phyloP scores from a whole-genome alignment of 257 asterid genomes.

The Echites panduratus region DNA sequence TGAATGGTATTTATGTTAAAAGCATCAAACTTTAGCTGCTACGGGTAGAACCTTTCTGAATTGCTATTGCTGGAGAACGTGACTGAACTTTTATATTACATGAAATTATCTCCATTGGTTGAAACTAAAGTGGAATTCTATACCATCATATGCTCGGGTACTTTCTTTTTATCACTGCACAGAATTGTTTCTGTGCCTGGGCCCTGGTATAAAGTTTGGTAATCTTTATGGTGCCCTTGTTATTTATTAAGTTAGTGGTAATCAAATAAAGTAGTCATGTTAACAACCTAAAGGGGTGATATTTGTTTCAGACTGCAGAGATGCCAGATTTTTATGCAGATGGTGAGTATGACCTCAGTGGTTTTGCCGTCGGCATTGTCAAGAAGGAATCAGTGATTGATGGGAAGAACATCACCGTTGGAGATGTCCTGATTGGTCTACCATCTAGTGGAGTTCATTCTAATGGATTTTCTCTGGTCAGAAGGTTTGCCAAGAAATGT shows the following conservation, averaged over 20 bases:
- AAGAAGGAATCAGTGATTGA: conserved; percentile 71
- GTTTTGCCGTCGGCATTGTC: conserved; percentile 88
- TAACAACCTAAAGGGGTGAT: too few relatives aligned
- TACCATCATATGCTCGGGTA: neutral
- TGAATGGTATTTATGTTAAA: too few relatives aligned
- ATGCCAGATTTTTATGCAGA: conserved; percentile 94
- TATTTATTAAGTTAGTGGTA: neutral
- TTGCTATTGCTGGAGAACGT: neutral
- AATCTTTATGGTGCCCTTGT: neutral
- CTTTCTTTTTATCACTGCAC: neutral
- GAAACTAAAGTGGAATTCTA: neutral
- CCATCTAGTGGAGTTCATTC: conserved; percentile 99
- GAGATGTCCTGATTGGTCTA: conserved; percentile 82
- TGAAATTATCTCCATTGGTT: neutral
- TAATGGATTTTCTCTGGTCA: conserved; percentile 83
- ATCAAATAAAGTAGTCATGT: too few relatives aligned
- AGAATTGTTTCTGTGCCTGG: neutral
- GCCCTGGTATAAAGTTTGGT: too few relatives aligned
- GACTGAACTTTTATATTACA: neutral
- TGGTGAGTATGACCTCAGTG: conserved; percentile 94
- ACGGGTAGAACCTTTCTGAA: too few relatives aligned
- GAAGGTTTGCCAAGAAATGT: conserved; percentile 48
- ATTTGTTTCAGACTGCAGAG: conserved; percentile 78
- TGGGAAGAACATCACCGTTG: conserved; percentile 64
- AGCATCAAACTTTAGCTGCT: too few relatives aligned